These are phyloP conservation scores for Plasmopara muralis DNA, from an alignment of 352 stramenopile species.

Conservation along the genomic window DNA sequence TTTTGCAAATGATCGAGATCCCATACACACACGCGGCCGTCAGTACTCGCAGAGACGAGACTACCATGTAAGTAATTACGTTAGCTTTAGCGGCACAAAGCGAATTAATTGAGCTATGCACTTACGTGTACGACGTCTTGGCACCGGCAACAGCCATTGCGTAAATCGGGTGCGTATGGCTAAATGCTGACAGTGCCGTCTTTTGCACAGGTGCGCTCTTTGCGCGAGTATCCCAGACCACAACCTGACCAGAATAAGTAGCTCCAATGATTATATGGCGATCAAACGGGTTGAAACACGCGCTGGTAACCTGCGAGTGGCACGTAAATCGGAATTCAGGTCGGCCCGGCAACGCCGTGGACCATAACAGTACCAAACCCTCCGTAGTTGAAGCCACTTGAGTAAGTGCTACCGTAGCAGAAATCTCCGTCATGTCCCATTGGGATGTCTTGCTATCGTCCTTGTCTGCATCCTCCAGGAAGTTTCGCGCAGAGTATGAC, in stretches of 20 bases:
- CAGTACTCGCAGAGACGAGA: slow-evolving; percentile 79
- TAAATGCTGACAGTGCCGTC: slow-evolving; percentile 69
- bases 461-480: slow-evolving; percentile 65
- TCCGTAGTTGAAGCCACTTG: slow-evolving; percentile 64
- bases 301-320: slow-evolving; percentile 79
- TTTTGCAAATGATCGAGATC: slow-evolving; percentile 81
- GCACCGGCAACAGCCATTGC: slow-evolving; percentile 75
- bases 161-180: slow-evolving; percentile 86
- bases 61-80: slow-evolving; percentile 23
- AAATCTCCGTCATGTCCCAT: slow-evolving; percentile 69
- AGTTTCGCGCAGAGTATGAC: slow-evolving; percentile 59
- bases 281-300: slow-evolving; percentile 85
- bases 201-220: slow-evolving; percentile 80
- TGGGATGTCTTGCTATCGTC: slow-evolving; percentile 42
- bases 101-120: slow-evolving; percentile 2
- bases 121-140: slow-evolving; percentile 78
- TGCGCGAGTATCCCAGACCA: slow-evolving; percentile 82
- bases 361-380: slow-evolving; percentile 81
- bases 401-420: slow-evolving; percentile 34
- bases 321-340: slow-evolving; percentile 85
- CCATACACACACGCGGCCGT: slow-evolving; percentile 82
- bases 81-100: slow-evolving; percentile 1
- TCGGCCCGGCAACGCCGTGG: slow-evolving; percentile 66
- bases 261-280: slow-evolving; percentile 79
- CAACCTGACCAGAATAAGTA: slow-evolving; percentile 82